phyloP scores from a whole-genome alignment of 2,329 filamentous ascomycete species.

The Paraphaeosphaeria sporulosa region DNA sequence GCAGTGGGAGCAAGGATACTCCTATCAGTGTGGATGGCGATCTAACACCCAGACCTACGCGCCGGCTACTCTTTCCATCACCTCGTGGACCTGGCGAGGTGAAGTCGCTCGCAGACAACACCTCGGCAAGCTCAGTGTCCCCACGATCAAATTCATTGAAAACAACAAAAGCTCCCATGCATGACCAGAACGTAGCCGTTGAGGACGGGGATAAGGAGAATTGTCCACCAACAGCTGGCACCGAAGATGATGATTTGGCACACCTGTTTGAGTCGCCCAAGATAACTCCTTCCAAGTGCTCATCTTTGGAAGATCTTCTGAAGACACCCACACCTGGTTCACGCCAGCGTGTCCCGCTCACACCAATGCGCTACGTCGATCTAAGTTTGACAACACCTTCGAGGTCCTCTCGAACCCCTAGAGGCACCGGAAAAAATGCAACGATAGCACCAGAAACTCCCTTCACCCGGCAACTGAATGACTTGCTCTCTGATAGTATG shows the following conservation, averaged over 20 bases:
- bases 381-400: conserved; percentile 47
- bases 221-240: conserved; percentile 49
- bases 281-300: conserved; percentile 65
- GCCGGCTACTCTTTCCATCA: conserved; percentile 78
- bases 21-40: conserved; percentile 59
- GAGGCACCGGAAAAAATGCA: conserved; percentile 40
- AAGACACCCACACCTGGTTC: conserved; percentile 55
- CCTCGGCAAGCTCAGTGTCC: conserved; percentile 17
- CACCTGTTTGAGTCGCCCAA: conserved; percentile 72
- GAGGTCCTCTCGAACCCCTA: conserved; percentile 48
- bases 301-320: conserved; percentile 58
- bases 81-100: conserved; percentile 70
- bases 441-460: conserved; percentile 58
- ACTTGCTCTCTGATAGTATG: conserved; percentile 60
- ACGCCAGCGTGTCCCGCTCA: conserved; percentile 44
- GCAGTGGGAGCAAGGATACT: conserved; percentile 53
- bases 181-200: conserved; percentile 19
- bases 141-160: conserved; percentile 1
- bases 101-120: conserved; percentile 66
- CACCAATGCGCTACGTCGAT: conserved; percentile 38
- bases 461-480: conserved; percentile 68
- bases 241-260: conserved; percentile 62
- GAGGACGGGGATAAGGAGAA: conserved; percentile 65
- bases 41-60: conserved; percentile 68
- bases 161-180: conserved; percentile 32